These are phyloP conservation scores for Cystobasidium slooffiae DNA, from an alignment of 1,284 basidiomycete genomes.

Conservation along the genomic window DNA sequence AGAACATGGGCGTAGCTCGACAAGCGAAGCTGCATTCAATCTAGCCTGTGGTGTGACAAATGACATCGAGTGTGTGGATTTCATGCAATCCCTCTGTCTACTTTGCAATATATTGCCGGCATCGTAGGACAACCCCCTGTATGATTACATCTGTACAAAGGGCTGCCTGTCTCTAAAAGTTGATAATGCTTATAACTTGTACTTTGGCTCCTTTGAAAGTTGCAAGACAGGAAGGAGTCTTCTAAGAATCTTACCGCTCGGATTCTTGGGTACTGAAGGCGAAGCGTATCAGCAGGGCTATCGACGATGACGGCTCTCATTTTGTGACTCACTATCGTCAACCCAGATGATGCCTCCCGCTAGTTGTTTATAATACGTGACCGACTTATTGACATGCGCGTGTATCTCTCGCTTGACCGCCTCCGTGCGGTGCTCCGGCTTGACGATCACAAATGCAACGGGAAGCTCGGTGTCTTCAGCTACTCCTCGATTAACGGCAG, in stretches of 20 bases:
- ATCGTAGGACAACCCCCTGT: too few relatives aligned
- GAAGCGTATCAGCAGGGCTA: too few relatives aligned
- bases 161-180: background rate
- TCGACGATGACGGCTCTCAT: too few relatives aligned
- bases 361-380: constrained; percentile 15
- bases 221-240: constrained; percentile 2
- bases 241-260: constrained; percentile 12
- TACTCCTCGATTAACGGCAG: constrained; percentile 16
- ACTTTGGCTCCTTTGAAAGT: background rate
- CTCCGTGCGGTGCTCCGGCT: constrained; percentile 12
- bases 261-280: constrained; percentile 13
- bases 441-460: constrained; percentile 23
- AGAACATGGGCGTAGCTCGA: too few relatives aligned
- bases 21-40: too few relatives aligned
- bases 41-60: too few relatives aligned
- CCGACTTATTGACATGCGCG: constrained; percentile 1
- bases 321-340: constrained; percentile 1
- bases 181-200: background rate
- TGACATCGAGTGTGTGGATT: too few relatives aligned
- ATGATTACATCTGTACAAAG: background rate
- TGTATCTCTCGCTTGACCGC: constrained; percentile 16
- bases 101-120: background rate
- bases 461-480: constrained; percentile 22
- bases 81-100: too few relatives aligned
- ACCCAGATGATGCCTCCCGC: constrained; percentile 19